These are phyloP conservation scores for Cyclostephanos tholiformis DNA, from an alignment of 108 stramenopile genomes.

Conservation along the genomic window DNA sequence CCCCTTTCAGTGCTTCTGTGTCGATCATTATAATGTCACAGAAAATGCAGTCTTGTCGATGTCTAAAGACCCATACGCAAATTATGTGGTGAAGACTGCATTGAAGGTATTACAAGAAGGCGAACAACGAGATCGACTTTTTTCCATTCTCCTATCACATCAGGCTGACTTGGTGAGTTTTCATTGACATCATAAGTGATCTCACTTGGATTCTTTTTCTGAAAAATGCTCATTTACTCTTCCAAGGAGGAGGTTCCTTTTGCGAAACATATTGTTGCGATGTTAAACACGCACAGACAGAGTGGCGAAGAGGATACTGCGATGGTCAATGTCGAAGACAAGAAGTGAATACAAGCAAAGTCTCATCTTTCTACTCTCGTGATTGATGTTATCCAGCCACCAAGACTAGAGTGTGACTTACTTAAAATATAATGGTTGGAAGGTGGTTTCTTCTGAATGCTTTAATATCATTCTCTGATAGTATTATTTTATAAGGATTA, in stretches of 20 bases:
- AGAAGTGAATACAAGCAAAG: too few relatives aligned
- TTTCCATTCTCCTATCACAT: slow-evolving; percentile 58
- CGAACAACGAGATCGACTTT: slow-evolving; percentile 55
- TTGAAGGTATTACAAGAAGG: slow-evolving; percentile 69
- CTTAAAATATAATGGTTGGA: too few relatives aligned
- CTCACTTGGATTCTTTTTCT: neutral
- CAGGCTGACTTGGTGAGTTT: slow-evolving; percentile 67
- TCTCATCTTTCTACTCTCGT: too few relatives aligned
- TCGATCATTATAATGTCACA: slow-evolving; percentile 20
- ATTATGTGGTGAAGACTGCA: slow-evolving; percentile 79
- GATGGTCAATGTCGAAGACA: neutral
- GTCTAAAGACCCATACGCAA: slow-evolving; percentile 91
- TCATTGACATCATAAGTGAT: neutral
- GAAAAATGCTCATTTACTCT: neutral
- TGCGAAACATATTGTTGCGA: slow-evolving; percentile 5
- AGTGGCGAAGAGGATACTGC: neutral
- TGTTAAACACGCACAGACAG: neutral
- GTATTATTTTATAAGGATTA: too few relatives aligned
- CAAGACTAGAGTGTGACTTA: too few relatives aligned
- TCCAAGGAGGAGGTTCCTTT: neutral
- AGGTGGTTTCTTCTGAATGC: too few relatives aligned
- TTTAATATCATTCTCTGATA: too few relatives aligned
- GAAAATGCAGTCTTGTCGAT: slow-evolving; percentile 64
- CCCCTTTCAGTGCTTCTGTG: slow-evolving; percentile 2
- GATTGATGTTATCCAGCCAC: too few relatives aligned